Base-by-base conservation (phyloP, 305 asterid species). In the Plantago rigida region DNA sequence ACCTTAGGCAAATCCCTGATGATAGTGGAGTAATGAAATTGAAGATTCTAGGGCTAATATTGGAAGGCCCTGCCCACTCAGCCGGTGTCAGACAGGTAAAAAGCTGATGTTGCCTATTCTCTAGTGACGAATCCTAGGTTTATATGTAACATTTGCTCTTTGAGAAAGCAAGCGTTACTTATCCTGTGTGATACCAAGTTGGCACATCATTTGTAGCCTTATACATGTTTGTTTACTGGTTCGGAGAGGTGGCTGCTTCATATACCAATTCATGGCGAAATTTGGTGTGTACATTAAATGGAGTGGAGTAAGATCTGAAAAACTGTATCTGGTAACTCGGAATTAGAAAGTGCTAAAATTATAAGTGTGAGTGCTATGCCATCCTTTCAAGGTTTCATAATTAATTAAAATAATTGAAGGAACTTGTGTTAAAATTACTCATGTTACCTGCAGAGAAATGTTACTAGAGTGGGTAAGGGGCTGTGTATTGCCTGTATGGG, bases 61-160 rank as follows among this genome's bases (percentile, higher is more conserved):
- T 88, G 84, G 94, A 88, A 77, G 95, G 98, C 64, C 96, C 98
- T 10, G 98, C 96, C 53, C 79, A 86, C 68, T 58, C 70, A 73
- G 94, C 96, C 45, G 98, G 98, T 51, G 87, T 92, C 56, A 82
- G 89, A 69, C 98, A 92, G 94, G 96, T 92, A 76, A 26, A 67
- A 41, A 64, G 66, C 67, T 66, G 56, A 39, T 51, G 63, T 9
- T 49, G 31, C 8, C 47, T 47, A 4, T 15, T 63, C 47, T 19
- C 59, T 56, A 44, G 34, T 44, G 45, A 44, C 55, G 54, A 48
- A 49, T 52, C 45, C 50, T 22, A 19, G 6, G 34, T 51, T 39
- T 62, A 6, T 48, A 51, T 58, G 52, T 61, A 9, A 7, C 48
- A 47, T 11, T 17, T 12, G 52, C 10, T 47, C 52, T 47, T 14